Evolutionary conservation across 495 filamentous ascomycete genomes (phyloP), one percentile per base, ranked within the genome.

Genomic region (Penicillium macrosclerotiorum): DNA sequence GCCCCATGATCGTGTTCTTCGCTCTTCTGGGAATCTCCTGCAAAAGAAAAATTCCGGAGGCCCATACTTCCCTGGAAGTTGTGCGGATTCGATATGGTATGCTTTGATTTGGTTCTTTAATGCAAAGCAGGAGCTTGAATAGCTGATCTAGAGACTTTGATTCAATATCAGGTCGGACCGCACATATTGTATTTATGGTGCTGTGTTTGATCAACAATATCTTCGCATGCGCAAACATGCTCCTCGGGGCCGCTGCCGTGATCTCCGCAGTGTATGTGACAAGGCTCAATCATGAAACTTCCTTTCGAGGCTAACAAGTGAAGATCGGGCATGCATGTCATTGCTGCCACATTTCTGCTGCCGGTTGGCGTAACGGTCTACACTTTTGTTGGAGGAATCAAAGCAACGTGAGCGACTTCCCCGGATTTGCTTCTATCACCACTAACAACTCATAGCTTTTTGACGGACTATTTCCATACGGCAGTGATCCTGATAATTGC

Each of bases 1-100:
- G 70, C 25, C 62, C 62, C 0, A 73, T 75, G 63, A 74, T 75
- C 42, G 59, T 72, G 14, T 61, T 75, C 31, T 77, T 77, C 30
- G 68, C 72, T 1, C 47, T 72, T 1, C 53, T 73, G 14, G 72
- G 70, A n/a, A 67, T 74, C 18, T 67, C 69, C 13, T 62, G 71
- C 47, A 78, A 78, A 43, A 47, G 57, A n/a, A 72, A 69, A 46
- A 68, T 72, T 8, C 69, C 70, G 1, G 62, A 68, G 31, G 71
- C 71, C 4, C 68, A 73, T 51, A 76, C 72, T 3, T 68, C 68
- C 14, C 55, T 75, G 1, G 70, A 75, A 34, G 53, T 75, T 8
- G 60, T 70, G 34, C 55, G 57, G 2, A 59, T 66, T 45, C 55
- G 59, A 40, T 62, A 62, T n/a, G 59, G 59, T 54, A 36, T 8